Evolutionary conservation across 2,329 filamentous ascomycete species (phyloP).

Genomic region (Samsoniella hepiali): DNA sequence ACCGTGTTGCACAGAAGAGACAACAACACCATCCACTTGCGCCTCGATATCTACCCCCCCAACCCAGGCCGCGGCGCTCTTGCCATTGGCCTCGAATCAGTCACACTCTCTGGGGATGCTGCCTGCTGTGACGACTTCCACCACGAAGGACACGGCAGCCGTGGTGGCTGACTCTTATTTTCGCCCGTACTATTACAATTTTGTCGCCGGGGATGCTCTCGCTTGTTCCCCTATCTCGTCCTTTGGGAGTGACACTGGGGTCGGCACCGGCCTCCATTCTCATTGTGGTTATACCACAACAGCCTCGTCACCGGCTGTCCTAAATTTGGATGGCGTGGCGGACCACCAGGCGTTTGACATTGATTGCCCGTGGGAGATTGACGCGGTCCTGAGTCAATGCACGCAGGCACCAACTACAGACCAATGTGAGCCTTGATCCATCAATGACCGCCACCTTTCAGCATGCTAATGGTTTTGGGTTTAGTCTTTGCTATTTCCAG

Average conservation of each 20-base stretch:
- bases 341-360: slow-evolving; percentile 26
- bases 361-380: slow-evolving; percentile 25
- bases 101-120: background rate
- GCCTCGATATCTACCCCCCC: background rate
- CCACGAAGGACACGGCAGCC: background rate
- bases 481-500: background rate
- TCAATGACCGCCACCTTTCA: background rate
- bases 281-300: slow-evolving; percentile 17
- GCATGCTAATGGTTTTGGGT: background rate
- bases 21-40: background rate
- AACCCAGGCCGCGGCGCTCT: background rate
- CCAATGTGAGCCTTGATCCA: background rate
- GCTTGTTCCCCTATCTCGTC: background rate
- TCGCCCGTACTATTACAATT: background rate
- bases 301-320: slow-evolving; percentile 15
- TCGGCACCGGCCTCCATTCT: background rate
- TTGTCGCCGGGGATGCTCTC: background rate
- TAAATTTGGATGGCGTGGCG: slow-evolving; percentile 22
- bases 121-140: background rate
- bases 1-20: background rate
- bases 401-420: background rate
- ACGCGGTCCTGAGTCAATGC: slow-evolving; percentile 23
- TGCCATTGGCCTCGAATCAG: slow-evolving; percentile 12
- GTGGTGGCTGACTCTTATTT: background rate
- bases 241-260: background rate